Evolutionary conservation across 768 basidiomycete genomes (phyloP), one percentile per base, ranked within the genome.

Genomic region (Phaeolepiota aurea): DNA sequence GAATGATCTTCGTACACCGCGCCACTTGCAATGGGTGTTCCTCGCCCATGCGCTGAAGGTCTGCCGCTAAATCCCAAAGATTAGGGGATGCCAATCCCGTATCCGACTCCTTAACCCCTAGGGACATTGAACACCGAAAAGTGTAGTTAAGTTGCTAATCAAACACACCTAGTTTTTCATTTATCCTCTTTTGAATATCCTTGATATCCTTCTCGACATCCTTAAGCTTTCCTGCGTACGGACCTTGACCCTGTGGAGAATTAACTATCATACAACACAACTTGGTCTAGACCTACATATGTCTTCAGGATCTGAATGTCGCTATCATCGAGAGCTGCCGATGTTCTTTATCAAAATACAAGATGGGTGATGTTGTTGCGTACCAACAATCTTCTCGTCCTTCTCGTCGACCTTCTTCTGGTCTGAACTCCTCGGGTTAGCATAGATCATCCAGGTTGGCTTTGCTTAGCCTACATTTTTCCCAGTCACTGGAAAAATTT

Each of bases 261-360:
- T 33, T 33, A 41, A 36, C 37, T 33, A 41, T 13, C 32, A 30
- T 36, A 40, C 36, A 23, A 15, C 4, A 21, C 32, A 39, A 37
- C 32, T 22, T 38, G 14, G 39, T 5, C 19, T 20, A 23, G 19
- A 51, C 81, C 44, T 62, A 90, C 94, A 62, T 98, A 98, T 44
- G 94, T 99, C 70, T 97, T 96, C 48, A 99, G 78, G 50, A 99
- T 96, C 61, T 98, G 94, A 38, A 99, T 99, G 58, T 98, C 96
- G 49, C 89, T 91, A 53, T 97, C 94, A 56, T 98, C 96, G 46
- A 99, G 80, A 38, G 85, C 94, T 96, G 45, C 2, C 38, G 2
- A 25, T 20, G 20, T 3, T 35, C 59, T 19, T 54, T 49, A 9
- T 22, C 16, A 22, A 39, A 15, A 43, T 13, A 3, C 3, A 30